Conservation (phyloP, 768 basidiomycete genomes). For the Calocybe gangraenosa region DNA sequence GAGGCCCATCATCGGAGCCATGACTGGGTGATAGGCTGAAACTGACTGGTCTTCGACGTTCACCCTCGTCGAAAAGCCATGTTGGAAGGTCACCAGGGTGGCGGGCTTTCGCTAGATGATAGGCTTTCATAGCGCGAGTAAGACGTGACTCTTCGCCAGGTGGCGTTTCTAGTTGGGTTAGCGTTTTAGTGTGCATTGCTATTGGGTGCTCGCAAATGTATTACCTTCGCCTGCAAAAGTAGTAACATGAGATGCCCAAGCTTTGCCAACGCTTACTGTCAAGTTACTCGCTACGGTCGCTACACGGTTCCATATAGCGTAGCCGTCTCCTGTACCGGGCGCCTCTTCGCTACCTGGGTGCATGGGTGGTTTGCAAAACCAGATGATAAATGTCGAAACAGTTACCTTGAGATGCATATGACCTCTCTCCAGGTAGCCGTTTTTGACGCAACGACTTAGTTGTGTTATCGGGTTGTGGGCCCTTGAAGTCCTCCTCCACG, state of each 20-base stretch:
- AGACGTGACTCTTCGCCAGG: constrained; percentile 57
- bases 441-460: constrained; percentile 4
- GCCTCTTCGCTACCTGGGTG: neutral
- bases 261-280: constrained; percentile 54
- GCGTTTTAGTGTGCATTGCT: neutral
- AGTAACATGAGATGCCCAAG: constrained; percentile 44
- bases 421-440: neutral
- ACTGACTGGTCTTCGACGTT: constrained; percentile 31
- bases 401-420: neutral
- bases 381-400: neutral
- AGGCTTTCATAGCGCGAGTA: constrained; percentile 62
- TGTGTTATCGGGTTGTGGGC: neutral
- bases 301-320: constrained; percentile 53
- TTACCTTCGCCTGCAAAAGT: constrained; percentile 40
- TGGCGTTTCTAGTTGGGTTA: constrained; percentile 35
- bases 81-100: constrained; percentile 54
- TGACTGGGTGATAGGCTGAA: constrained; percentile 3
- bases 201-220: neutral
- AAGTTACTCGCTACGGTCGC: constrained; percentile 49
- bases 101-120: constrained; percentile 58
- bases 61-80: constrained; percentile 62
- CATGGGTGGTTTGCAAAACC: neutral
- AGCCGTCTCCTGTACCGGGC: constrained; percentile 29
- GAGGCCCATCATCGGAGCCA: neutral
- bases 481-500: constrained; percentile 33